Base-by-base conservation (phyloP, 2,329 filamentous ascomycete species). In the Aspergillus nomiae region DNA sequence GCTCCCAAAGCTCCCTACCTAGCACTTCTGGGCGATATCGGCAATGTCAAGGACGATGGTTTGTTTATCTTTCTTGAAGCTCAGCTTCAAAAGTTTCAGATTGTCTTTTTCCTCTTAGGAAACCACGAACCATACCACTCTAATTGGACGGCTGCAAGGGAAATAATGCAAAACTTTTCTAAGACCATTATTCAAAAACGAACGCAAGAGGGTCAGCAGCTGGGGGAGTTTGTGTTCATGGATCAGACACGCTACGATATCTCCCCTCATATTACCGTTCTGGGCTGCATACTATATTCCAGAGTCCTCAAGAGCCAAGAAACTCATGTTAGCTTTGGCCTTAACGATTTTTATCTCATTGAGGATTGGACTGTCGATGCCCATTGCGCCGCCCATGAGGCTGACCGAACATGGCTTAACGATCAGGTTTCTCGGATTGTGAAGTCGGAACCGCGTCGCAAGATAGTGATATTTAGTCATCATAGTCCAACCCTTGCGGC, bases 11-110 rank as follows among this genome's bases (percentile, higher is more conserved):
- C 85, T 1, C 82, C 83, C 0, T 80, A 83, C 62, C 77, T 89
- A 2, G 85, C 84, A 0, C 78, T 89, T 0, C 77, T 88, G 0
- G 86, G 86, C 26, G 85, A 88, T 65, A 84, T 88, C 57, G 86
- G 85, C 53, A 80, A 81, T 61, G 64, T 75, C 10, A 77, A 82
- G 62, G 77, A 82, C 48, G 68, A 77, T 16, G 78, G 81, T 0
- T 81, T 81, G 65, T 74, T 82, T 38, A 59, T 38, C 1, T 88
- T 88, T 66, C 71, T 88, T 11, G 75, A 70, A 14, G 68, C 65
- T 2, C 85, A 87, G 66, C 79, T 88, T 3, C 36, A 45, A 1
- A 73, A 80, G 8, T 88, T 87, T 66, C 70, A 75, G 6, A 70
- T 76, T 2, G 82, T 88, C 1, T 79, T 88, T 46, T 78, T 86